Conservation (phyloP, 2,329 filamentous ascomycete species). For the Samsoniella hepiali region DNA sequence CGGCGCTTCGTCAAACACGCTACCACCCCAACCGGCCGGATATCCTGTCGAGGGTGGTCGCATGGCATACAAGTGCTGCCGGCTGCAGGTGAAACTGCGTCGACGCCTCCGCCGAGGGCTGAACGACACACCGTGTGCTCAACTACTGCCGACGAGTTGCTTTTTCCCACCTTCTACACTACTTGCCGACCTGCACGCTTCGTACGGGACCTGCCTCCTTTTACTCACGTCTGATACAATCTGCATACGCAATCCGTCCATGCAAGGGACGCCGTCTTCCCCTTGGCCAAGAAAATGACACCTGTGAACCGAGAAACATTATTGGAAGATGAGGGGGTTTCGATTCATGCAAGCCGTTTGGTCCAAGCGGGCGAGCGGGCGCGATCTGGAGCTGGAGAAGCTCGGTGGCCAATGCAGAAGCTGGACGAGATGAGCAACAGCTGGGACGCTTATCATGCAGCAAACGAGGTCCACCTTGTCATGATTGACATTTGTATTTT, state of each 20-base stretch:
- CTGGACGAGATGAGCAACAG: not conserved
- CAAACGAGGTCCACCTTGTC: not conserved
- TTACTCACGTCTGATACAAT: not conserved
- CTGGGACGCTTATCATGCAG: slow-evolving; percentile 1
- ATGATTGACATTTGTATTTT: not conserved
- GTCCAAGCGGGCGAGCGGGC: slow-evolving; percentile 13
- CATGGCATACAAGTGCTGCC: not conserved
- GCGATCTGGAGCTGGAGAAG: slow-evolving; percentile 13
- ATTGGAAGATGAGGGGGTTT: slow-evolving; percentile 11
- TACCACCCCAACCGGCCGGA: not conserved
- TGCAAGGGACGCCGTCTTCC: slow-evolving; percentile 1
- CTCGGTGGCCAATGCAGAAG: slow-evolving; percentile 6
- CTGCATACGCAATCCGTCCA: slow-evolving; percentile 1
- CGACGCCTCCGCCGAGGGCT: not conserved
- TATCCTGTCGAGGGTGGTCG: not conserved
- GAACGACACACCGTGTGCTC: not conserved
- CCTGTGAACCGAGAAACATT: not conserved
- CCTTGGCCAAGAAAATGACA: not conserved
- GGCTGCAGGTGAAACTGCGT: slow-evolving; percentile 8
- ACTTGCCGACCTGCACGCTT: not conserved
- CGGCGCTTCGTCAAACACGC: slow-evolving; percentile 17
- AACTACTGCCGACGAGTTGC: not conserved
- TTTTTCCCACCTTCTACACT: not conserved
- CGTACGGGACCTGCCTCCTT: not conserved
- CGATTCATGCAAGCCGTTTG: slow-evolving; percentile 6